These are phyloP conservation scores for Emericellopsis atlantica DNA, from an alignment of 2,329 filamentous ascomycete genomes.

Conservation along the genomic window DNA sequence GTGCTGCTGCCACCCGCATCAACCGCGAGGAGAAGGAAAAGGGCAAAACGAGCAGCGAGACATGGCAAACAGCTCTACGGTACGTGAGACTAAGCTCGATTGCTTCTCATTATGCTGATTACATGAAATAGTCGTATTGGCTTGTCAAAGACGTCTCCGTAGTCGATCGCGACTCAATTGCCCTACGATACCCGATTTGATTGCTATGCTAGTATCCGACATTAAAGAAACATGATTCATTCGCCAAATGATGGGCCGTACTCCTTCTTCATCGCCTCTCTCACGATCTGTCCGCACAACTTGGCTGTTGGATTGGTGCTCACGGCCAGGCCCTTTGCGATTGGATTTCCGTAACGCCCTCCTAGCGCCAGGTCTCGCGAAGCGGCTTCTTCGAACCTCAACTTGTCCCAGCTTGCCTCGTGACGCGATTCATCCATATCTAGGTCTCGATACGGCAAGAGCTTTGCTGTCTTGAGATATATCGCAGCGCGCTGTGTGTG, in stretches of 20 bases:
- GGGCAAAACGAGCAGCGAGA: slow-evolving; percentile 38
- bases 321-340: slow-evolving; percentile 52
- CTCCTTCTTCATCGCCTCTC: slow-evolving; percentile 58
- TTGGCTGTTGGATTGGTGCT: slow-evolving; percentile 57
- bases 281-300: slow-evolving; percentile 56
- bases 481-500: slow-evolving; percentile 60
- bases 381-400: slow-evolving; percentile 50
- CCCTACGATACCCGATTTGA: neutral
- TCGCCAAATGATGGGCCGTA: slow-evolving; percentile 38
- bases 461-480: slow-evolving; percentile 46
- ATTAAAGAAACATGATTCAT: slow-evolving; percentile 8
- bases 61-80: slow-evolving; percentile 6
- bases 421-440: slow-evolving; percentile 23
- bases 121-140: no score
- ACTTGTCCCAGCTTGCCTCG: slow-evolving; percentile 35
- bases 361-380: slow-evolving; percentile 51
- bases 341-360: slow-evolving; percentile 51
- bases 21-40: slow-evolving; percentile 48
- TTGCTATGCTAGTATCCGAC: neutral
- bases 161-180: no score
- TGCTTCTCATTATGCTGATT: neutral
- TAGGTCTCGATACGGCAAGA: slow-evolving; percentile 21
- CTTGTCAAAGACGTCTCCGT: no score
- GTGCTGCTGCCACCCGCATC: slow-evolving; percentile 42
- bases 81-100: no score